Conservation (phyloP, 805 yeast species). For the Candida germanica region DNA sequence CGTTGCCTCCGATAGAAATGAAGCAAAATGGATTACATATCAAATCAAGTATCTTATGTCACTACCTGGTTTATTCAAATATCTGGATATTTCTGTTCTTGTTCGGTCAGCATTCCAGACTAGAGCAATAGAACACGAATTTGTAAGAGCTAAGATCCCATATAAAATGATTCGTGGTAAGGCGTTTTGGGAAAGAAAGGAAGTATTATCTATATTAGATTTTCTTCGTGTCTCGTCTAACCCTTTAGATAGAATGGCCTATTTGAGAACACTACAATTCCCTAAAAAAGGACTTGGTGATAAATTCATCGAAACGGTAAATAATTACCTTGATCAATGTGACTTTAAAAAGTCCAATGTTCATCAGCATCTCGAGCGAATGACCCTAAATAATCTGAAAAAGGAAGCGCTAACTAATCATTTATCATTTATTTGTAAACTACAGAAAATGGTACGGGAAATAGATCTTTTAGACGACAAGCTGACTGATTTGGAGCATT, state of each 20-base stretch:
- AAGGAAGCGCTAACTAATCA: not conserved
- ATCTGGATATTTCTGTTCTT: slow-evolving; percentile 68
- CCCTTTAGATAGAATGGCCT: slow-evolving; percentile 58
- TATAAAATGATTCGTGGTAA: slow-evolving; percentile 68
- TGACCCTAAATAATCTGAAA: not conserved
- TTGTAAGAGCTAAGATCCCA: slow-evolving; percentile 56
- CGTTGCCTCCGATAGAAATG: slow-evolving; percentile 43
- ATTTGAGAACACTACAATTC: slow-evolving; percentile 51
- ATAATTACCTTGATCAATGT: slow-evolving; percentile 1
- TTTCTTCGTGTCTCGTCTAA: slow-evolving; percentile 61
- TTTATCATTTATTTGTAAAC: not conserved
- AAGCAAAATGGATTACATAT: slow-evolving; percentile 56
- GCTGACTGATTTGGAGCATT: not conserved
- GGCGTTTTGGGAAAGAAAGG: slow-evolving; percentile 78
- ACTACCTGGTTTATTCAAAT: slow-evolving; percentile 44
- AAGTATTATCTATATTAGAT: slow-evolving; percentile 60
- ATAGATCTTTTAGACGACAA: slow-evolving; percentile 1
- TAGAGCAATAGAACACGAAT: slow-evolving; percentile 59
- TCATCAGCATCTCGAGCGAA: not conserved
- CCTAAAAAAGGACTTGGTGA: slow-evolving; percentile 72
- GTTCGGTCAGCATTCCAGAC: slow-evolving; percentile 65
- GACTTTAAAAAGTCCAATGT: slow-evolving; percentile 16
- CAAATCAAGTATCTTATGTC: slow-evolving; percentile 50
- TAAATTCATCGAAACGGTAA: slow-evolving; percentile 39
- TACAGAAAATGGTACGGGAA: not conserved